phyloP scores from a whole-genome alignment of 306 rosid genomes.

The Vicia faba region DNA sequence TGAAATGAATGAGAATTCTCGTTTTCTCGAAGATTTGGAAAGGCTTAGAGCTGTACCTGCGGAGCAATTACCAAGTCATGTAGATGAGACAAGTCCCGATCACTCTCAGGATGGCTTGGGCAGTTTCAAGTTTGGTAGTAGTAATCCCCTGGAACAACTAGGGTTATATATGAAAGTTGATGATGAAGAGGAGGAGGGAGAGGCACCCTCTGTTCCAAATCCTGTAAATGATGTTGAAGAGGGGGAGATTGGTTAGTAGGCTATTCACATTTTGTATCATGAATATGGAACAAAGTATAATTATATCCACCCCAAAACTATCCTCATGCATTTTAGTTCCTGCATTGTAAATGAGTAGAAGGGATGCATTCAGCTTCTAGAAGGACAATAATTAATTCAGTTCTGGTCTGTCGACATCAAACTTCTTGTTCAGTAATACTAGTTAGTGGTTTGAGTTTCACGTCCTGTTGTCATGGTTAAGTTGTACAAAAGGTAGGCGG shows the following conservation, averaged over 20 bases:
- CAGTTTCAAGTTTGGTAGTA: conserved; percentile 67
- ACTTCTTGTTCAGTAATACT: not conserved
- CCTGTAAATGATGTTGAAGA: conserved; percentile 42
- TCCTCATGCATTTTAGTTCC: conserved; percentile 28
- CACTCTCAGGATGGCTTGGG: conserved; percentile 68
- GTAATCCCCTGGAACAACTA: conserved; percentile 75
- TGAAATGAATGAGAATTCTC: conserved; percentile 78
- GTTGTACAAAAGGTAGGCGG: conserved; percentile 28
- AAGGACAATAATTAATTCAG: conserved; percentile 11
- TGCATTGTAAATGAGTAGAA: conserved; percentile 3
- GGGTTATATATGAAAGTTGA: conserved; percentile 79
- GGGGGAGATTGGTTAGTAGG: conserved; percentile 75
- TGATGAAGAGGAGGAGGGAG: conserved; percentile 79
- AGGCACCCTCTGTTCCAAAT: conserved; percentile 48
- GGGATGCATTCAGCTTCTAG: conserved; percentile 14
- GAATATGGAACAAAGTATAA: conserved; percentile 32
- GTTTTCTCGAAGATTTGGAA: conserved; percentile 75
- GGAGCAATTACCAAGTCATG: conserved; percentile 64
- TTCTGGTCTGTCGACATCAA: conserved; percentile 7
- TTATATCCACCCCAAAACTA: conserved; percentile 30
- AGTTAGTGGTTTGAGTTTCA: not conserved
- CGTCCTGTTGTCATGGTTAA: not conserved
- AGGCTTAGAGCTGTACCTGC: conserved; percentile 68
- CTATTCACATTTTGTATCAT: conserved; percentile 32
- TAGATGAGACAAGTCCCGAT: conserved; percentile 72